Percentiles rank a stretch among this genome's conserved stretches.
These are phyloP conservation scores for Aspergillus saccharolyticus DNA, from an alignment of 495 filamentous ascomycete genomes.

Conservation along the genomic window DNA sequence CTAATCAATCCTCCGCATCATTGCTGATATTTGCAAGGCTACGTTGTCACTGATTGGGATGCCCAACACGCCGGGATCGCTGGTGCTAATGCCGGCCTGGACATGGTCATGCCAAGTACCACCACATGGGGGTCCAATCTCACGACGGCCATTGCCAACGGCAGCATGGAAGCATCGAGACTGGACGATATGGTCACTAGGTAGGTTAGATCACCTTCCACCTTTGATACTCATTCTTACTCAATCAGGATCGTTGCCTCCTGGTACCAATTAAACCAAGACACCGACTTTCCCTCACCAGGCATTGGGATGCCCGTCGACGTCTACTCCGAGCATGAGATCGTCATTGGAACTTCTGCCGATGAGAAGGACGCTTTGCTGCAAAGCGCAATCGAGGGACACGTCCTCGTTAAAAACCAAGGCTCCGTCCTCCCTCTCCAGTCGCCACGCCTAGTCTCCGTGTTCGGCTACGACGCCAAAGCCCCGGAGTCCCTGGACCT, in stretches of 20 bases:
- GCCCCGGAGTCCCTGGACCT: background rate
- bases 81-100: constrained; percentile 51
- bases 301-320: constrained; percentile 44
- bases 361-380: constrained; percentile 20
- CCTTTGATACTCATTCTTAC: constrained; percentile 46
- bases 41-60: constrained; percentile 55
- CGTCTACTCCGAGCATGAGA: background rate
- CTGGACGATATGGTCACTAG: constrained; percentile 56
- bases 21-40: constrained; percentile 32
- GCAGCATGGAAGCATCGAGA: constrained; percentile 39
- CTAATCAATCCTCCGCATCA: constrained; percentile 47
- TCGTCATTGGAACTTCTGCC: constrained; percentile 34
- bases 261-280: constrained; percentile 80
- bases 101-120: constrained; percentile 54
- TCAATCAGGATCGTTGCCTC: constrained; percentile 71
- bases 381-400: constrained; percentile 54
- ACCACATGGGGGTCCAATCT: constrained; percentile 43
- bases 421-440: constrained; percentile 59
- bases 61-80: constrained; percentile 52
- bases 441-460: constrained; percentile 48
- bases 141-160: constrained; percentile 48
- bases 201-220: constrained; percentile 36
- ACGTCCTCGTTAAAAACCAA: constrained; percentile 71
- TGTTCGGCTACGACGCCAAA: constrained; percentile 68
- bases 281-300: constrained; percentile 47